These are phyloP conservation scores for Jacaranda mimosifolia DNA, from an alignment of 257 asterid genomes.

Conservation along the genomic window DNA sequence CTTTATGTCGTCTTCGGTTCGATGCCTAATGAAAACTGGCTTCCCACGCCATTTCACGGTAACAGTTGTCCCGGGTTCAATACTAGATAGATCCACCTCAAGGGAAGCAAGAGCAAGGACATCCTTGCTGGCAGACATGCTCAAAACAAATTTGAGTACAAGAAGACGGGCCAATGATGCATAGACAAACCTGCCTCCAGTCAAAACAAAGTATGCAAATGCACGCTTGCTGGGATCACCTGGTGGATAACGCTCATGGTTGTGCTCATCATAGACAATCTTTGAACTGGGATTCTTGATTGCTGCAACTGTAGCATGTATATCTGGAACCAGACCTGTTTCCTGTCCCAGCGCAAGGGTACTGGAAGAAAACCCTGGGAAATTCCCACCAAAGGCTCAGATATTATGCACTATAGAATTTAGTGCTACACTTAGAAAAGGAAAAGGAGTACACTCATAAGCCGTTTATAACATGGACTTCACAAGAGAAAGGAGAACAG, in stretches of 20 bases:
- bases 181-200: conserved; percentile 89
- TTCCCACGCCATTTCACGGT: conserved; percentile 98
- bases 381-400: conserved; percentile 20
- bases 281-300: conserved; percentile 81
- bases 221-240: conserved; percentile 97
- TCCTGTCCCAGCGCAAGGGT: conserved; percentile 60
- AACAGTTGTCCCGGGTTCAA: conserved; percentile 87
- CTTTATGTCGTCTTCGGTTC: conserved; percentile 79
- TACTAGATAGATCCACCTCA: conserved; percentile 86
- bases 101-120: conserved; percentile 94
- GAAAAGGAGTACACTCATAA: neutral
- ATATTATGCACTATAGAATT: conserved; percentile 21
- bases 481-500: neutral
- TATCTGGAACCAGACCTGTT: conserved; percentile 47
- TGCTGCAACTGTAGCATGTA: conserved; percentile 81
- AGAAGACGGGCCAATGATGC: conserved; percentile 87
- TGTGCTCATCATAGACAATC: conserved; percentile 76
- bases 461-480: neutral
- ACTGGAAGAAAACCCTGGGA: conserved; percentile 67
- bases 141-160: conserved; percentile 79
- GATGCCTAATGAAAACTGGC: conserved; percentile 85
- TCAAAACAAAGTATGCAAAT: conserved; percentile 85
- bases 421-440: neutral
- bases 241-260: conserved; percentile 91
- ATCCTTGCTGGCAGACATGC: conserved; percentile 96